phyloP scores from a whole-genome alignment of 1,284 basidiomycete species.

The Fomitopsis schrenkii region DNA sequence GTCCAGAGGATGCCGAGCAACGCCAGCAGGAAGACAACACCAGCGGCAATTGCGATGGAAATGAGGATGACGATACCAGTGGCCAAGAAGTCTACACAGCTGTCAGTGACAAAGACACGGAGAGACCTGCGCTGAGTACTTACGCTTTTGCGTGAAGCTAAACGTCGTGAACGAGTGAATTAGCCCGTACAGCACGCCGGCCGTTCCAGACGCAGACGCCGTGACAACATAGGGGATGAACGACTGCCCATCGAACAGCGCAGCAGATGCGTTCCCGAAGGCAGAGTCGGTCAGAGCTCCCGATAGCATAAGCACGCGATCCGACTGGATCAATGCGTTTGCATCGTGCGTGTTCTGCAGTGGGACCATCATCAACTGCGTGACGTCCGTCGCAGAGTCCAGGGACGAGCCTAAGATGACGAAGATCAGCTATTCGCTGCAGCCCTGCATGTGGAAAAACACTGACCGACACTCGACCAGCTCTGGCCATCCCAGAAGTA shows the following conservation, averaged over 20 bases:
- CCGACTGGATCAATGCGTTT: constrained; percentile 73
- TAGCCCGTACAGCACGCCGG: constrained; percentile 75
- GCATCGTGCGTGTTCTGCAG: constrained; percentile 68
- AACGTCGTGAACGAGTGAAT: constrained; percentile 80
- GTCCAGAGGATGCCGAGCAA: constrained; percentile 89
- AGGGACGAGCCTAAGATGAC: constrained; percentile 46
- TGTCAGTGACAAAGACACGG: constrained; percentile 4
- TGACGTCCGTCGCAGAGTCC: constrained; percentile 55
- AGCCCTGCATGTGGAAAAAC: neutral
- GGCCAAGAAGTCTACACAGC: constrained; percentile 72
- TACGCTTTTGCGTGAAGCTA: constrained; percentile 69
- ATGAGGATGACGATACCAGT: constrained; percentile 94
- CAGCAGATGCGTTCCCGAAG: constrained; percentile 79
- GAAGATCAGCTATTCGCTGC: neutral
- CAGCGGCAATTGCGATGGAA: constrained; percentile 94
- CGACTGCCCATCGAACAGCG: constrained; percentile 81
- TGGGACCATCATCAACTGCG: constrained; percentile 89
- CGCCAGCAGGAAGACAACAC: constrained; percentile 89
- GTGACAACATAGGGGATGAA: constrained; percentile 86
- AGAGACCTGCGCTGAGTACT: constrained; percentile 28
- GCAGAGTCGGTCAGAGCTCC: constrained; percentile 70
- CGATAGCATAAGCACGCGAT: constrained; percentile 90
- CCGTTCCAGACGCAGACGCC: constrained; percentile 58
- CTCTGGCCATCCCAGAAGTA: constrained; percentile 76
- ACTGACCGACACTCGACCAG: constrained; percentile 67